Percentiles rank a stretch among this genome's conserved stretches.
These are phyloP conservation scores for Ulota crispa DNA, from an alignment of 225 moss, liverwort and hornwort species.

Conservation along the genomic window DNA sequence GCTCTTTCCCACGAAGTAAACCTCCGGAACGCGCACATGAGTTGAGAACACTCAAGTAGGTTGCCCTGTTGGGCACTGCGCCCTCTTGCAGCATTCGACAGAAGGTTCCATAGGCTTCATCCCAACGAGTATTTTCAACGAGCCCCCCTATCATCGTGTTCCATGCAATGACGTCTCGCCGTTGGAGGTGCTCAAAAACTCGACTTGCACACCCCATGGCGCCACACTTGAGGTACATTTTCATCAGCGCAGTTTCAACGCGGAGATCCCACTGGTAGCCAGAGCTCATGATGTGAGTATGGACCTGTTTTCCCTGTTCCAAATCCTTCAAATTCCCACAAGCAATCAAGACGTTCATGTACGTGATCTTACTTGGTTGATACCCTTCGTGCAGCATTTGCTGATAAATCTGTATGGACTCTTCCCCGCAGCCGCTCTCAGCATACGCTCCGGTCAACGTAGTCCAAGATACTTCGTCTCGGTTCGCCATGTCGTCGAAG, in stretches of 20 bases:
- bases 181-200: constrained; percentile 32
- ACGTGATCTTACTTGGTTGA: constrained; percentile 48
- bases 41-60: constrained; percentile 37
- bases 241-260: constrained; percentile 45
- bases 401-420: constrained; percentile 29
- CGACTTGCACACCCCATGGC: constrained; percentile 28
- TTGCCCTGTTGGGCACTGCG: constrained; percentile 16
- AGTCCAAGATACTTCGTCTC: constrained; percentile 50
- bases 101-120: constrained; percentile 36
- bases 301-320: constrained; percentile 34
- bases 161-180: constrained; percentile 51
- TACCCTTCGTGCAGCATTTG: constrained; percentile 30
- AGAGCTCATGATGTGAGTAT: constrained; percentile 27
- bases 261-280: constrained; percentile 38
- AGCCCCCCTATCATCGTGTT: constrained; percentile 44
- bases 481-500: constrained; percentile 36
- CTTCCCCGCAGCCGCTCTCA: constrained; percentile 14
- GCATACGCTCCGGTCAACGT: constrained; percentile 43
- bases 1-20: constrained; percentile 32
- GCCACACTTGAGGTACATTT: constrained; percentile 49
- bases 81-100: constrained; percentile 31
- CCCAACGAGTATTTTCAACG: constrained; percentile 33
- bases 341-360: constrained; percentile 46
- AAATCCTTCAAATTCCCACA: constrained; percentile 35
- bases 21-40: constrained; percentile 39